phyloP scores from a whole-genome alignment of 2,329 filamentous ascomycete genomes.

The Cladosporium sp. region DNA sequence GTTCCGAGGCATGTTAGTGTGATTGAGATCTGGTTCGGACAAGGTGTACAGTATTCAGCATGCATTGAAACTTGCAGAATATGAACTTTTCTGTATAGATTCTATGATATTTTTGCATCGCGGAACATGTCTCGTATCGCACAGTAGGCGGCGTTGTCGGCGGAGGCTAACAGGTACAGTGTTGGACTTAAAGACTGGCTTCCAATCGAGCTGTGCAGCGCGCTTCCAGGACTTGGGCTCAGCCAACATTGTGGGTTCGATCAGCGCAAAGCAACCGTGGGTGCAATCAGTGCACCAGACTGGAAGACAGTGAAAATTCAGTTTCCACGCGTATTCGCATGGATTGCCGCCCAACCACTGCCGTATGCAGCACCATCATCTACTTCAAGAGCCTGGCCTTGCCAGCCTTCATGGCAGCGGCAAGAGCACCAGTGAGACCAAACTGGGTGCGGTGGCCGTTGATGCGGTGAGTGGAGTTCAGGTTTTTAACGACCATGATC shows the following conservation, averaged over 20 bases:
- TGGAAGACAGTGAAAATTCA: background rate
- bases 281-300: background rate
- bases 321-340: too few relatives aligned
- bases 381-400: conserved; percentile 27
- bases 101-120: background rate
- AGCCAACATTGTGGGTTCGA: background rate
- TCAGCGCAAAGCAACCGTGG: background rate
- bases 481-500: conserved; percentile 84
- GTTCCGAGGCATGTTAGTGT: background rate
- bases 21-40: background rate
- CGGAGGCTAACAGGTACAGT: background rate
- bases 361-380: background rate
- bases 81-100: background rate
- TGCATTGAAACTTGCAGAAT: background rate
- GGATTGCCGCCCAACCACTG: background rate
- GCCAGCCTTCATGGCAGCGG: conserved; percentile 46
- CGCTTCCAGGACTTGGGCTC: background rate
- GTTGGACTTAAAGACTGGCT: background rate
- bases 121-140: background rate
- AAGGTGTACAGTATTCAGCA: background rate
- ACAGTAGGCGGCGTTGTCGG: background rate
- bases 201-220: background rate
- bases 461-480: conserved; percentile 81
- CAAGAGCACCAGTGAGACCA: conserved; percentile 67
- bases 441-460: conserved; percentile 72